Evolutionary conservation across 2,329 filamentous ascomycete species (phyloP).

Genomic region (Cercospora beticola): DNA sequence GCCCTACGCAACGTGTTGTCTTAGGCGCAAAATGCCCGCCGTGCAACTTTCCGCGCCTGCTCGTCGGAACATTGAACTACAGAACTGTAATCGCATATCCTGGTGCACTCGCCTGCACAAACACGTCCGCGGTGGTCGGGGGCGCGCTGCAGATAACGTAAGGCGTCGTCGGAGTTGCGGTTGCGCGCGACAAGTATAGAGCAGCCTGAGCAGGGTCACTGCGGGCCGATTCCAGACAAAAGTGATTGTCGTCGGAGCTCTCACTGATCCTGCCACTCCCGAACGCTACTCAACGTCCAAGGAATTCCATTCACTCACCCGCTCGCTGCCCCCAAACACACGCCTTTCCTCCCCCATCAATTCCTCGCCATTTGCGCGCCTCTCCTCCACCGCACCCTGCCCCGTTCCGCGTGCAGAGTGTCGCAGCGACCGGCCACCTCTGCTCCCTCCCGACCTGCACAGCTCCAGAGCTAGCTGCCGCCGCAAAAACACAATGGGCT

Average conservation of each 20-base stretch:
- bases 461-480: neutral
- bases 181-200: neutral
- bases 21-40: neutral
- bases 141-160: neutral
- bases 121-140: neutral
- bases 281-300: slow-evolving; percentile 5
- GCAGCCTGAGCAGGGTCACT: neutral
- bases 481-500: slow-evolving; percentile 52
- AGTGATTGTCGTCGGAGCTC: slow-evolving; percentile 2
- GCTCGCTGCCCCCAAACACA: neutral
- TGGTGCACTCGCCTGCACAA: neutral
- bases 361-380: neutral
- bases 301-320: slow-evolving; percentile 4
- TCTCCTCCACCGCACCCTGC: neutral
- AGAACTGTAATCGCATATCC: neutral
- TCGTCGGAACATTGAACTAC: neutral
- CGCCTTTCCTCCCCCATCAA: neutral
- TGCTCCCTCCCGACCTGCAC: slow-evolving; percentile 4
- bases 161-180: neutral
- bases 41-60: neutral
- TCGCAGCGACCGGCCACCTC: slow-evolving; percentile 4
- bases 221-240: slow-evolving; percentile 1
- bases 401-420: slow-evolving; percentile 9
- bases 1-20: slow-evolving; percentile 6
- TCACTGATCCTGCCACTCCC: slow-evolving; percentile 4